Base-by-base conservation (phyloP, 1,284 basidiomycete genomes). In the Bondarzewia mesenterica region DNA sequence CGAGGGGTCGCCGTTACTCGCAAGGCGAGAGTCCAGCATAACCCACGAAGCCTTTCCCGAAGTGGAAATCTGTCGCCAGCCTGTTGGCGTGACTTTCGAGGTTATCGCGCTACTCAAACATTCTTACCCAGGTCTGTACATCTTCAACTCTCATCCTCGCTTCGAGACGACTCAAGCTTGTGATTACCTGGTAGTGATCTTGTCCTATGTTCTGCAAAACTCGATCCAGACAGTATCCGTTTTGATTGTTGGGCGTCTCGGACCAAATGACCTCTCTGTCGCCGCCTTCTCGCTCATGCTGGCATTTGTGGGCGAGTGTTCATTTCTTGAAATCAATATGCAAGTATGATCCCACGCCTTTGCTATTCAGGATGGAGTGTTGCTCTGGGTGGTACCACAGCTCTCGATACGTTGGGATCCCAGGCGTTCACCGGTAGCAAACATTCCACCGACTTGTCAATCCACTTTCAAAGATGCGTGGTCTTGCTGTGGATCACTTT, bases 281-380 rank as follows among this genome's bases (percentile, higher is more conserved):
- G 73, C 83, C 6, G 85, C 85, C 35, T 85, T 88, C 57, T 76
- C 81, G 22, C 66, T 84, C 57, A 87, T 87, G 84, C 64, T 88
- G 54, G 84, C 84, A 15, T 84, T 80, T 61, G 84, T 87, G 26
- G 81, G 84, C 76, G 62, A 78, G 82, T 81, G 60, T 54, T 60
- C 37, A 54, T 52, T 54, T 55, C 44, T 43, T 45, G 49, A 50
- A 52, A 53, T 53, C 59, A 58, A 55, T 7, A 12, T 32, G 12
- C 29, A 10, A 12, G 29, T n/a, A 62, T 68, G 72, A 72, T 80
- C 78, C 74, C 75, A 80, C 68, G 58, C 58, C 56, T 60, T 57
- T 48, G 51, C 15, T 38, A 35, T 50, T 42, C 56, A 85, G 84
- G 83, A 20, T 85, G 84, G 82, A 81, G 78, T 57, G 71, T 88